Evolutionary conservation across 2,329 filamentous ascomycete genomes (phyloP), one percentile per base, ranked within the genome.

Genomic region (Aspergillus sp.): DNA sequence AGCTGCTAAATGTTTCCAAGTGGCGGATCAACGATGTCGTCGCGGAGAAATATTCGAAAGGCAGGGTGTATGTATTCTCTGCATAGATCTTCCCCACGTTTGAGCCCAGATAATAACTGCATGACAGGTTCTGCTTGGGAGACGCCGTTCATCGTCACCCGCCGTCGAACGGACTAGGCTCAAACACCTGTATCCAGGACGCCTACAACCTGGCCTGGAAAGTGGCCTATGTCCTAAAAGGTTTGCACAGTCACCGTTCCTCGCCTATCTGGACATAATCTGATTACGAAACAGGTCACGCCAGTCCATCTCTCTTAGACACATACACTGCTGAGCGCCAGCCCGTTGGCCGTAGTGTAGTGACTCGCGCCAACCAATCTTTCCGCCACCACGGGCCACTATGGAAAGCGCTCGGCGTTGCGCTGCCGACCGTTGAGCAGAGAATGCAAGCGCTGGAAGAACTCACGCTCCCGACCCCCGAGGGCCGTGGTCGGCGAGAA

Each of bases 1-100:
- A 81, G 55, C 71, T 82, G 41, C 46, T 80, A n/a, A 63, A 72
- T 45, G 60, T 79, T 4, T 74, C 75, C 6, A 77, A 75, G 52
- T 84, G 81, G 81, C 69, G 66, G 45, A 76, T 83, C 55, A 81
- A 82, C 52, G 80, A 83, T 59, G 78, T 69, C 4, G 75, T 81
- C 1, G 81, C 80, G 0, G 74, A 81, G 57, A 63, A 67, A 8
- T 83, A 81, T 52, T 75, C 70, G 0, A 61, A 72, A 4, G 69
- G 71, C n/a, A 74, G 74, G 35, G 66, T 76, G 61, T 72, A 64
- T 52, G 59, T 61, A 7, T 9, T 26, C n/a, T 2, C 28, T 10
- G 7, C 19, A 19, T 19, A 19, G 19, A 30, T 10, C 7, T 3
- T 12, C 5, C 1, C 4, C 29, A 6, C 9, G 7, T 42, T n/a